Evolutionary conservation across 1,139 yeast species (phyloP), one percentile per base, ranked within the genome.

Genomic region (Sporopachydermia cereana): DNA sequence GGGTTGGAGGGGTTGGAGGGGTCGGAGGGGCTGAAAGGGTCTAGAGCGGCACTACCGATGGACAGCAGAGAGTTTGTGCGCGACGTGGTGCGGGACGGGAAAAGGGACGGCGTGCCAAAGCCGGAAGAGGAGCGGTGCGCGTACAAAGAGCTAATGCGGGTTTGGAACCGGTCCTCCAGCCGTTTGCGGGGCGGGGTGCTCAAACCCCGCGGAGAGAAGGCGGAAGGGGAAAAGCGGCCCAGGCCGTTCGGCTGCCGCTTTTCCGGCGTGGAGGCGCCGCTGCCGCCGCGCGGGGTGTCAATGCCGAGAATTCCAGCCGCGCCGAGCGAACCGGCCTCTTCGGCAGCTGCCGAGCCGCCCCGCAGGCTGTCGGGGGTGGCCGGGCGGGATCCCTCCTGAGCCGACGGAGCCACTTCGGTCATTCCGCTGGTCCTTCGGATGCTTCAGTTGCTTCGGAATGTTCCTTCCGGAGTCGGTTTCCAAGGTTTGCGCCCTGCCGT

Each of bases 81-180:
- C n/a, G n/a, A n/a, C n/a, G n/a, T n/a, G n/a, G n/a, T n/a, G n/a
- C n/a, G n/a, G n/a, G n/a, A n/a, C n/a, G n/a, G n/a, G n/a, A n/a
- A n/a, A n/a, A n/a, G n/a, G n/a, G n/a, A n/a, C n/a, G n/a, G n/a
- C n/a, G n/a, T n/a, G n/a, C n/a, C n/a, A n/a, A n/a, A n/a, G n/a
- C n/a, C n/a, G n/a, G n/a, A n/a, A n/a, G n/a, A n/a, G n/a, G n/a
- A n/a, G n/a, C n/a, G n/a, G n/a, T n/a, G n/a, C n/a, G n/a, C n/a
- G n/a, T n/a, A n/a, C n/a, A n/a, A n/a, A n/a, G n/a, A n/a, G 29
- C 59, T 55, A 18, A 62, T 55, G 23, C 57, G 49, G 18, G 64
- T 59, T 30, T 48, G 48, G 9, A 61, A 49, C 17, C 66, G 43
- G 29, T 60, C 59, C 44, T 61, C 66, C 43, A 62, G 60, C 5